Evolutionary conservation across 306 rosid species (phyloP), one percentile per base, ranked within the genome.

Genomic region (Lathyrus sativus): DNA sequence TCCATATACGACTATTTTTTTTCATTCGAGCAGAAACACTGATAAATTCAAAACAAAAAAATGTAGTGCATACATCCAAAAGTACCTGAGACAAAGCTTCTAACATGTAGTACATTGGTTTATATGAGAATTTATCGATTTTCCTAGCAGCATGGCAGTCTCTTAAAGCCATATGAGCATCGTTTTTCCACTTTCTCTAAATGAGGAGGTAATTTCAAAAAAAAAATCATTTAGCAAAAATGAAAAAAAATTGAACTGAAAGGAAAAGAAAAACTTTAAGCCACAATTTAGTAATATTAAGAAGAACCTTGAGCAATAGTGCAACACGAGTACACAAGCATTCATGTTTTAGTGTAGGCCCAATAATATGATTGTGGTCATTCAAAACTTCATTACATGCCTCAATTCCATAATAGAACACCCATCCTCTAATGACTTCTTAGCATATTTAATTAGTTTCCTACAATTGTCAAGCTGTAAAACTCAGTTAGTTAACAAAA

Each of bases 121-220:
- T 82, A 68, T 82, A 85, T 41, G 90, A 81, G 68, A 89, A 82
- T 68, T 71, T 70, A 78, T 88, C 76, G 0, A 90, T 76, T 80
- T 76, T 79, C 76, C 87, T 83, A 45, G 99, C 95, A 86, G 80
- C 78, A 72, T 84, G 79, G 80, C 96, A 90, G 69, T 95, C 97
- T 78, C 95, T 84, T 79, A 90, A 62, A 31, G 95, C 96, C 96
- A 95, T 90, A 73, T 86, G 82, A 71, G 83, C 95, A 85, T 95
- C 99, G 24, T 87, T 90, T 88, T 90, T 95, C 99, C 99, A 95
- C 77, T 88, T 87, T 77, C 99, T 84, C 99, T 95, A 89, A 46
- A 76, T 53, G 71, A 28, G 55, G 11, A 51, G 42, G 19, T 44
- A 48, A 58, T 67, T 44, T 68, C 18, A 75, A 28, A 57, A 74